These are phyloP conservation scores for Plantago coronopus DNA, from an alignment of 305 asterid genomes.

Conservation along the genomic window DNA sequence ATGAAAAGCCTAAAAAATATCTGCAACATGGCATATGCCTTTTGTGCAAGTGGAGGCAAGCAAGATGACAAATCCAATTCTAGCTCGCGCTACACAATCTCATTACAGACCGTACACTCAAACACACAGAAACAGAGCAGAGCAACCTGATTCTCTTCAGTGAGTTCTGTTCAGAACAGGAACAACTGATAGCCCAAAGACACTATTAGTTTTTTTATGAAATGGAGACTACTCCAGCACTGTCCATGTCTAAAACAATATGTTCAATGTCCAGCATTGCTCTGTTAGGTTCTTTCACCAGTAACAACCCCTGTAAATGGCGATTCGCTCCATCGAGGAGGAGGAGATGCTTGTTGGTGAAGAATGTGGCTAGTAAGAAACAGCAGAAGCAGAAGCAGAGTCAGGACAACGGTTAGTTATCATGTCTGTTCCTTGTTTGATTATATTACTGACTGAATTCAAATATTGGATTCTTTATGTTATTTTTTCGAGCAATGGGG, in stretches of 20 bases:
- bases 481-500: no score
- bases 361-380: conserved; percentile 49
- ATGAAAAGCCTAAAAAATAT: background rate
- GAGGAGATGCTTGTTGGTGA: conserved; percentile 33
- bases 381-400: conserved; percentile 23
- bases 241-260: conserved; percentile 25
- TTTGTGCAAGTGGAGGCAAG: background rate
- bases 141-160: no score
- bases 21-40: background rate
- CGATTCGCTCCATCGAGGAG: conserved; percentile 24
- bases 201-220: background rate
- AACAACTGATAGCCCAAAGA: background rate
- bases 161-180: background rate
- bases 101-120: no score
- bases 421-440: no score
- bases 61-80: conserved; percentile 1
- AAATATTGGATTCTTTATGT: background rate
- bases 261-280: conserved; percentile 25
- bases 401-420: conserved; percentile 17
- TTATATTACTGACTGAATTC: background rate
- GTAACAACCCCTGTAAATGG: conserved; percentile 30
- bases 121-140: no score
- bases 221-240: conserved; percentile 34
- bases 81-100: no score
- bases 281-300: conserved; percentile 27